Evolutionary conservation across 352 stramenopile species (phyloP).

Genomic region (Phytophthora citricola): DNA sequence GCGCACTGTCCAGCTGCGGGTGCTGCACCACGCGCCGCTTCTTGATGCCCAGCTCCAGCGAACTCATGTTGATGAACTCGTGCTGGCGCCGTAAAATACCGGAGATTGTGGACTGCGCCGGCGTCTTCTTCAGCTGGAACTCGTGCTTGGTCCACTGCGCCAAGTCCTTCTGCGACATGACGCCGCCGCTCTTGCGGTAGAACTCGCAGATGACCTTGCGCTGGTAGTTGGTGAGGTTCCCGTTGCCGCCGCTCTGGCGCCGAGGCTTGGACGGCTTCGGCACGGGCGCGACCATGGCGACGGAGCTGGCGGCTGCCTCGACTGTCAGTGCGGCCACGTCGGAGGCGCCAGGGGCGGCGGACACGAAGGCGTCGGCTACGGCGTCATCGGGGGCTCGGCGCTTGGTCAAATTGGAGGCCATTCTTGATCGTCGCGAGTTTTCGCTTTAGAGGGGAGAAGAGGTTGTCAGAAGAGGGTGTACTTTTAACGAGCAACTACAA

Average conservation of each 20-base stretch:
- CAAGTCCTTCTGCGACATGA: conserved; percentile 90
- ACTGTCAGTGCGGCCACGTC: background rate
- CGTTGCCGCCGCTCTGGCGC: conserved; percentile 52
- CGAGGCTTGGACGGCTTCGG: conserved; percentile 17
- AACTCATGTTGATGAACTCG: conserved; percentile 88
- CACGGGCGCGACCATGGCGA: background rate
- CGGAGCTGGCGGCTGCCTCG: background rate
- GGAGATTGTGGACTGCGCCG: conserved; percentile 85
- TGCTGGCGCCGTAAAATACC: conserved; percentile 84
- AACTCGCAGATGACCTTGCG: conserved; percentile 88
- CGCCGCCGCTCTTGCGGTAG: conserved; percentile 77
- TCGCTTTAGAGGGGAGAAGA: conserved; percentile 3
- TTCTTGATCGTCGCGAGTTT: conserved; percentile 3
- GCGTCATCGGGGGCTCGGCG: conserved; percentile 1
- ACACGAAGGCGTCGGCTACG: background rate
- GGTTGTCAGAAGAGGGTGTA: background rate
- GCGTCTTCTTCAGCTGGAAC: conserved; percentile 84
- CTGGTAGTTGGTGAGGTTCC: conserved; percentile 87
- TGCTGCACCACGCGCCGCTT: conserved; percentile 86
- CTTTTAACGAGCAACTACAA: background rate
- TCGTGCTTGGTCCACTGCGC: conserved; percentile 89
- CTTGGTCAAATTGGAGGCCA: conserved; percentile 25
- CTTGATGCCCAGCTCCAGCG: conserved; percentile 82
- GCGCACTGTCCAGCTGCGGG: conserved; percentile 75
- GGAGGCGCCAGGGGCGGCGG: background rate